Percentiles rank a stretch among this genome's conserved stretches.
Conservation (phyloP, 225 moss, liverwort and hornwort species). For the Pseudoscleropodium purum region DNA sequence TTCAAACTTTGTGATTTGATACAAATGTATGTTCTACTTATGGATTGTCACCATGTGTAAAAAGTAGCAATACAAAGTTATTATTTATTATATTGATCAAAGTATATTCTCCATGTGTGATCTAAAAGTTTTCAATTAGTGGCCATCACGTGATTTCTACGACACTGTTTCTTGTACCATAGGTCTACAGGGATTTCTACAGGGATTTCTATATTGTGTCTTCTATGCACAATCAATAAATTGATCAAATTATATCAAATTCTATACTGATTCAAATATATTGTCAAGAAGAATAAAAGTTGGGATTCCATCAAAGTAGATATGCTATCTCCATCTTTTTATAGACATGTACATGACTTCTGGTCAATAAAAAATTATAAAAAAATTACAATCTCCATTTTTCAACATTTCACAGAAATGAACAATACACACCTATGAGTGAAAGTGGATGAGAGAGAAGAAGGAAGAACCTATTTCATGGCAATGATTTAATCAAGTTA, state of each 20-base stretch:
- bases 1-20: neutral
- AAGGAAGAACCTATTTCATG: too few relatives aligned
- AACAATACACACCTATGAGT: too few relatives aligned
- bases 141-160: too few relatives aligned
- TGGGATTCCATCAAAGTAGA: neutral
- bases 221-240: neutral
- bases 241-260: neutral
- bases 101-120: neutral
- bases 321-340: neutral
- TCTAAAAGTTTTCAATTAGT: neutral
- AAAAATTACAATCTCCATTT: too few relatives aligned
- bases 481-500: neutral
- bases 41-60: neutral
- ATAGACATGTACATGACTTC: too few relatives aligned
- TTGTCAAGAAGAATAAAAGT: neutral
- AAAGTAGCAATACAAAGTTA: neutral
- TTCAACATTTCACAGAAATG: too few relatives aligned
- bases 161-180: too few relatives aligned
- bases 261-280: neutral
- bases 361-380: neutral
- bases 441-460: too few relatives aligned
- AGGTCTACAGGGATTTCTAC: too few relatives aligned
- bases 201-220: too few relatives aligned
- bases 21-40: neutral
- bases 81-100: neutral